Percentiles rank a stretch among this genome's conserved stretches.
Conservation (phyloP, 306 rosid genomes). For the Gleditsia sinensis region DNA sequence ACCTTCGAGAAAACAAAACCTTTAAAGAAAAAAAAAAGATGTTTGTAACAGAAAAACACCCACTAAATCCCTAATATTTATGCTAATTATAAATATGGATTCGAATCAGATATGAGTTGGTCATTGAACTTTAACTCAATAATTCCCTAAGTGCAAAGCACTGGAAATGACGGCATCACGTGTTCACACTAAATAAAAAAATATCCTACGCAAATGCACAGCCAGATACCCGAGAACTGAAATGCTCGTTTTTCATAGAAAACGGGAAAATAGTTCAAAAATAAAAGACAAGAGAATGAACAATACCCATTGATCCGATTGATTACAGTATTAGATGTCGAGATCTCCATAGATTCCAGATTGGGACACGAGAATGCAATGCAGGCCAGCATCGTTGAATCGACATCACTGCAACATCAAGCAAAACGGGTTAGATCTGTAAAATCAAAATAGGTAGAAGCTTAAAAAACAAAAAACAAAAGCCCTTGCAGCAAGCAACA, state of each 20-base stretch:
- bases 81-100: too few relatives aligned
- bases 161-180: neutral
- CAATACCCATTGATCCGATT: conserved; percentile 91
- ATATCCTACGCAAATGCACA: neutral
- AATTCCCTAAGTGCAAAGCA: neutral
- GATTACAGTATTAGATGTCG: conserved; percentile 43
- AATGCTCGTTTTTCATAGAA: neutral
- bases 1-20: too few relatives aligned
- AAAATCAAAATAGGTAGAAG: neutral
- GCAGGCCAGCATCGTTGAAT: conserved; percentile 92
- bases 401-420: conserved; percentile 70
- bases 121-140: neutral
- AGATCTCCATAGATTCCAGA: conserved; percentile 78
- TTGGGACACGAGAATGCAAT: conserved; percentile 94
- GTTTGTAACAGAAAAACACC: neutral
- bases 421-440: conserved; percentile 10
- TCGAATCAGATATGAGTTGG: neutral
- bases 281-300: neutral
- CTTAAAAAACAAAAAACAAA: neutral
- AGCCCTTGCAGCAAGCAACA: neutral
- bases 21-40: neutral
- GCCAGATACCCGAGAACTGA: neutral
- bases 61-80: neutral
- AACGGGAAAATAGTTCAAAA: neutral
- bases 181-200: neutral